phyloP scores from a whole-genome alignment of 306 rosid genomes.

The Lathyrus oleraceus region DNA sequence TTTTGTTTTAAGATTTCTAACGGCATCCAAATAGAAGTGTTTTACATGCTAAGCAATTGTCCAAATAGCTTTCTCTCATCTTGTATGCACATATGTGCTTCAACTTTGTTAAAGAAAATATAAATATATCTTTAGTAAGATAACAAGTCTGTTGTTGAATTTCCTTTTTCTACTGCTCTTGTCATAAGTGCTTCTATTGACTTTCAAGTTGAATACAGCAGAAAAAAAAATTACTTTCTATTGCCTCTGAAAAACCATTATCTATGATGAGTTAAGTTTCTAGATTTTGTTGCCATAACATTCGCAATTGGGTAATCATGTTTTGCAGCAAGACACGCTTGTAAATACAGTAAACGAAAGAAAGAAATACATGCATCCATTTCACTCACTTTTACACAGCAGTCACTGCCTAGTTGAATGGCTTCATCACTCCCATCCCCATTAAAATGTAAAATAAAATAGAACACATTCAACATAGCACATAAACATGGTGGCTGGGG shows the following conservation, averaged over 20 bases:
- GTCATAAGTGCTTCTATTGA: too few relatives aligned
- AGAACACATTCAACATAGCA: background rate
- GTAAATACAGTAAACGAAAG: background rate
- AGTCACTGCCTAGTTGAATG: constrained; percentile 8
- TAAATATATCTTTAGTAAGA: too few relatives aligned
- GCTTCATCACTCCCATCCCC: background rate
- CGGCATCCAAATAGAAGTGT: background rate
- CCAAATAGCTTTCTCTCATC: background rate
- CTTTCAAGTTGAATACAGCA: too few relatives aligned
- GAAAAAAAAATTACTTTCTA: too few relatives aligned
- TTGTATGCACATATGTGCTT: too few relatives aligned
- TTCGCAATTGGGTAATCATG: background rate
- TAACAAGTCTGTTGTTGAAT: too few relatives aligned
- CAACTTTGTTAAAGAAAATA: too few relatives aligned
- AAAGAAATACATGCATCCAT: background rate
- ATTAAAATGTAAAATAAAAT: background rate
- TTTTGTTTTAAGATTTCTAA: background rate
- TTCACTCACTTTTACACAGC: background rate
- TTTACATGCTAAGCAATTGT: background rate
- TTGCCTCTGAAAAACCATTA: background rate
- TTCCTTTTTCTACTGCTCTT: too few relatives aligned
- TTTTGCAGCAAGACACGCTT: background rate
- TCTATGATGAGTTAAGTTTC: background rate
- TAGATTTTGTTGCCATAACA: background rate
- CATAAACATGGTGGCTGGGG: background rate